A percentile compares a stretch with the other conserved stretches of the same genome.
Conservation (phyloP, 306 rosid genomes). For the Argentina anserina region DNA sequence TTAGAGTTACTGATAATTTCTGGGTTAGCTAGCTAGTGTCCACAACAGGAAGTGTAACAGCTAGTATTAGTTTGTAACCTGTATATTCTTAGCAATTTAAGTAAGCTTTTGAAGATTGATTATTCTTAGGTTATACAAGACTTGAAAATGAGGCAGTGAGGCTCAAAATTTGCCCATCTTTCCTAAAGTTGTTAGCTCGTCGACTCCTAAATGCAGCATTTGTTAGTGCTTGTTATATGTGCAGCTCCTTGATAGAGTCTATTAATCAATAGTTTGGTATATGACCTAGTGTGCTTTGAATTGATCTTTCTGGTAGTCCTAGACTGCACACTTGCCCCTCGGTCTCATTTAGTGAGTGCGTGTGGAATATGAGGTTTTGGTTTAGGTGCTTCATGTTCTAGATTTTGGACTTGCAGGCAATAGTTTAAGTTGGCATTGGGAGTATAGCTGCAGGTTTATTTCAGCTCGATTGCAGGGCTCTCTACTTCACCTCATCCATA, state of each 20-base stretch:
- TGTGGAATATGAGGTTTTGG: neutral
- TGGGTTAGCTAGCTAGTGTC: neutral
- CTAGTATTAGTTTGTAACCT: neutral
- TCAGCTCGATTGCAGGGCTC: neutral
- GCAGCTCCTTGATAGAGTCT: neutral
- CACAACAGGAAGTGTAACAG: too few relatives aligned
- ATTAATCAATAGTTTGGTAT: too few relatives aligned
- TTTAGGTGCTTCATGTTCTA: neutral
- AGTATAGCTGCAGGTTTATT: neutral
- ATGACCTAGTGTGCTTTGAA: neutral
- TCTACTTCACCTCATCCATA: too few relatives aligned
- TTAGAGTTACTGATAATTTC: neutral
- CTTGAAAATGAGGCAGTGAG: neutral
- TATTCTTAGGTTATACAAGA: neutral
- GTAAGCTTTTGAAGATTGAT: neutral
- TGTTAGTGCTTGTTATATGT: neutral
- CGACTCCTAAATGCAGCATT: neutral
- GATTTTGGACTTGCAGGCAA: neutral
- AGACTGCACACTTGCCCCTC: too few relatives aligned
- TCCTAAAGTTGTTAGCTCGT: neutral
- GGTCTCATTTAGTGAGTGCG: too few relatives aligned
- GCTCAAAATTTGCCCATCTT: neutral
- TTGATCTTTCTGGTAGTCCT: neutral
- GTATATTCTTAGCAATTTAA: neutral
- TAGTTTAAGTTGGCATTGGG: neutral